Conservation (phyloP, 768 basidiomycete species). For the Trametes cubensis region DNA sequence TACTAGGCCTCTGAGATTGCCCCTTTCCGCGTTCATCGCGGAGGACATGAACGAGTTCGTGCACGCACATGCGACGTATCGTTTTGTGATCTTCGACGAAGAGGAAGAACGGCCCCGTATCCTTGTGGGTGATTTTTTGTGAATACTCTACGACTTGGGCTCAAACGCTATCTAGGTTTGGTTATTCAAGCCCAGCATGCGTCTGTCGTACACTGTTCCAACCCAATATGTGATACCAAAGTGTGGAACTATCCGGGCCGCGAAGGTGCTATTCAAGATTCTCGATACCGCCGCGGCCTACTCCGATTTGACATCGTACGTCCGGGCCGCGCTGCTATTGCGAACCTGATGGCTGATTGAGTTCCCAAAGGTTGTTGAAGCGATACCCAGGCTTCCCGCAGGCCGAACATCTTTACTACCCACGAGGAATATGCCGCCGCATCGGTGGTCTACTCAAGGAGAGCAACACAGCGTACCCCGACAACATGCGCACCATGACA, state of each 20-base stretch:
- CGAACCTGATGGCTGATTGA: background rate
- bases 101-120: conserved; percentile 80
- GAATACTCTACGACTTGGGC: background rate
- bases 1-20: conserved; percentile 46
- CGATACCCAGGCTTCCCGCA: conserved; percentile 84
- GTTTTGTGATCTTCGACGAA: conserved; percentile 87
- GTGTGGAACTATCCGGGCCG: conserved; percentile 62
- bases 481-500: conserved; percentile 75
- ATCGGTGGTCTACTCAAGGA: conserved; percentile 72
- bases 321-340: conserved; percentile 9
- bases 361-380: conserved; percentile 51
- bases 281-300: conserved; percentile 59
- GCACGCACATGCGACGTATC: conserved; percentile 90
- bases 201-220: conserved; percentile 69
- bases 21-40: conserved; percentile 86
- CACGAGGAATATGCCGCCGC: conserved; percentile 73
- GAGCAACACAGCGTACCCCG: conserved; percentile 77
- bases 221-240: conserved; percentile 60
- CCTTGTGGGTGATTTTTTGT: conserved; percentile 54
- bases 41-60: conserved; percentile 92
- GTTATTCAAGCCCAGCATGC: conserved; percentile 91
- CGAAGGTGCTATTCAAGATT: conserved; percentile 86
- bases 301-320: conserved; percentile 58
- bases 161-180: conserved; percentile 61
- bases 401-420: conserved; percentile 87